Percentiles rank a stretch among this genome's conserved stretches.
phyloP scores from a whole-genome alignment of 2,329 filamentous ascomycete genomes.

The Corynespora cassiicola region DNA sequence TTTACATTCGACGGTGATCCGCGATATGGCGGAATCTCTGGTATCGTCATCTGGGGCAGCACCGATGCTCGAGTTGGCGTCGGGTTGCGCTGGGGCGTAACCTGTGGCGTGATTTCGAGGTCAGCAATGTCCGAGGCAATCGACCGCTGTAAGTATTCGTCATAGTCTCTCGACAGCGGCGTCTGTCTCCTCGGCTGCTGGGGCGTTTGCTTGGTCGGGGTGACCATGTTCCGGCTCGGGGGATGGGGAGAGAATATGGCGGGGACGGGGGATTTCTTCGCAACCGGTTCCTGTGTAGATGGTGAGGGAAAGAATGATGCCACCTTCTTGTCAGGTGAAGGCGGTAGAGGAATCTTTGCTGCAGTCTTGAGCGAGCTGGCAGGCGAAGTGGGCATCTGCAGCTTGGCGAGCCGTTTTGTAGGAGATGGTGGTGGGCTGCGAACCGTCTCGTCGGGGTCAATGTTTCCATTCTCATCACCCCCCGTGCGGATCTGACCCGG shows the following conservation, averaged over 20 bases:
- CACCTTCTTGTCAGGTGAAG: conserved; percentile 51
- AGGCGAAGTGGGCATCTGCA: conserved; percentile 44
- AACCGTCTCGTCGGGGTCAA: conserved; percentile 37
- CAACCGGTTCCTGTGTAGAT: conserved; percentile 29
- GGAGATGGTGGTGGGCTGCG: conserved; percentile 51
- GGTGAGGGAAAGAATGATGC: conserved; percentile 37
- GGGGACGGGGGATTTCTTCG: conserved; percentile 41
- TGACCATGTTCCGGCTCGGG: conserved; percentile 32
- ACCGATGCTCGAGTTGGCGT: conserved; percentile 41
- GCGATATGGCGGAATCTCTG: conserved; percentile 43
- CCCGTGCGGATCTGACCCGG: conserved; percentile 25
- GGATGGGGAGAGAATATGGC: conserved; percentile 38
- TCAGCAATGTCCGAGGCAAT: conserved; percentile 50
- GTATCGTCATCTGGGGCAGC: conserved; percentile 39
- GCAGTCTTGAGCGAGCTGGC: conserved; percentile 49
- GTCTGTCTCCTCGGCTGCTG: conserved; percentile 40
- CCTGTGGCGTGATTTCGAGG: conserved; percentile 40
- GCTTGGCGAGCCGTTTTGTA: conserved; percentile 44
- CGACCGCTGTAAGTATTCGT: conserved; percentile 57
- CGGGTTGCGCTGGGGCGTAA: conserved; percentile 28
- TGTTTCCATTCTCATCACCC: conserved; percentile 41
- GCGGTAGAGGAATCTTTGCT: conserved; percentile 52
- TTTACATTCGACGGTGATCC: conserved; percentile 24
- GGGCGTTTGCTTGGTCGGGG: conserved; percentile 41
- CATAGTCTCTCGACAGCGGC: conserved; percentile 44